A percentile compares a stretch with the other conserved stretches of the same genome.
phyloP scores from a whole-genome alignment of 345 rosid species.

The Tarenaya hassleriana region DNA sequence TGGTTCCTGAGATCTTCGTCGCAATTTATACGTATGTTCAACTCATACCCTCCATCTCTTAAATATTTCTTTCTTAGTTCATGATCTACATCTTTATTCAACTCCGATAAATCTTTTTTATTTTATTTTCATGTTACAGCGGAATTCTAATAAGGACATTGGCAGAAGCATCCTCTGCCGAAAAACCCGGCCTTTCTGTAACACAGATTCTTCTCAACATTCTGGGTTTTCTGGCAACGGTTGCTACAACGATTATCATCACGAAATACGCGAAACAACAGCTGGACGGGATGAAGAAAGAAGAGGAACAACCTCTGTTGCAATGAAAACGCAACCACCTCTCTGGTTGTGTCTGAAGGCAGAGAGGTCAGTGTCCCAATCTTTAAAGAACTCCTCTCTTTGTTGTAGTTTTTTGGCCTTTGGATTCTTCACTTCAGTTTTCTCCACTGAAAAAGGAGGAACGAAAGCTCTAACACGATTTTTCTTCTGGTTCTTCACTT shows the following conservation, averaged over 20 bases:
- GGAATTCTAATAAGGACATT: slow-evolving; percentile 69
- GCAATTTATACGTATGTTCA: slow-evolving; percentile 83
- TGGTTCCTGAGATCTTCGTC: slow-evolving; percentile 77
- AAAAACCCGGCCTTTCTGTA: slow-evolving; percentile 51
- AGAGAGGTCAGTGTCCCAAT: too few relatives aligned
- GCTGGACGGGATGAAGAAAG: slow-evolving; percentile 55
- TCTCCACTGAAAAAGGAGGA: too few relatives aligned
- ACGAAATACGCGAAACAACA: slow-evolving; percentile 74
- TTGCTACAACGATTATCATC: slow-evolving; percentile 52
- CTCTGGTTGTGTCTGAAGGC: too few relatives aligned
- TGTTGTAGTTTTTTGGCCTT: too few relatives aligned
- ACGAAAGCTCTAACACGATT: too few relatives aligned
- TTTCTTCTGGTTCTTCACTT: too few relatives aligned
- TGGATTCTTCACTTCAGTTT: too few relatives aligned
- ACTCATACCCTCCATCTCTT: slow-evolving; percentile 15
- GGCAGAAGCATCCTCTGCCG: slow-evolving; percentile 90
- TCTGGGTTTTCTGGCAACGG: slow-evolving; percentile 62
- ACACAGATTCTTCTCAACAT: slow-evolving; percentile 69
- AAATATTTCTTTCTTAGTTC: slow-evolving; percentile 3
- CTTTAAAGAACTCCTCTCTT: too few relatives aligned
- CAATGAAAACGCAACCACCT: slow-evolving; percentile 24
- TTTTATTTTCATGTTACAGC: slow-evolving; percentile 39
- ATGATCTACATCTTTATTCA: neutral
- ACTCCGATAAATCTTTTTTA: neutral
- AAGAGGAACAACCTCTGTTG: slow-evolving; percentile 48